Evolutionary conservation across 2,329 filamentous ascomycete species (phyloP).

Genomic region (Penicillium fuscoglaucum): DNA sequence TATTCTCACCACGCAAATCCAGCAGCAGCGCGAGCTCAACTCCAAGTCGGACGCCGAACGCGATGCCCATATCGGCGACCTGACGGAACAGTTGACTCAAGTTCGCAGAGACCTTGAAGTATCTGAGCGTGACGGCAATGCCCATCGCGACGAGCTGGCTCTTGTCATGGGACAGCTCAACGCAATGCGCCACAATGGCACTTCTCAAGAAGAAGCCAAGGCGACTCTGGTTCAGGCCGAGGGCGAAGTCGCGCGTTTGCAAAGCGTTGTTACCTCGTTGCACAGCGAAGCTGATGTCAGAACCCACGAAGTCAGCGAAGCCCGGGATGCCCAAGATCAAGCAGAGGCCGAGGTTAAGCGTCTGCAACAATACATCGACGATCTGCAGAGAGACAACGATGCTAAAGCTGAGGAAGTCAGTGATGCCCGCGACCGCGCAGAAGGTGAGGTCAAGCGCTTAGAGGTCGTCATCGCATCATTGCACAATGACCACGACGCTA

Average conservation of each 20-base stretch:
- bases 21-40: slow-evolving; percentile 91
- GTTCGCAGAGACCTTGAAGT: slow-evolving; percentile 65
- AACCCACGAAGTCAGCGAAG: slow-evolving; percentile 24
- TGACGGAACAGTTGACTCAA: slow-evolving; percentile 54
- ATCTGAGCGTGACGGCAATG: slow-evolving; percentile 48
- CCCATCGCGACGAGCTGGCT: slow-evolving; percentile 43
- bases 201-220: slow-evolving; percentile 36
- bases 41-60: slow-evolving; percentile 72
- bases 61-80: slow-evolving; percentile 49
- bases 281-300: slow-evolving; percentile 35
- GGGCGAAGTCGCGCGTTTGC: slow-evolving; percentile 36
- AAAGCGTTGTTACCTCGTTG: slow-evolving; percentile 56
- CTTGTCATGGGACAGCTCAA: slow-evolving; percentile 48
- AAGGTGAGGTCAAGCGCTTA: slow-evolving; percentile 17
- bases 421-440: slow-evolving; percentile 20
- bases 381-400: slow-evolving; percentile 31
- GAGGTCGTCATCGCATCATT: slow-evolving; percentile 18
- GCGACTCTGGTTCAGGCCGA: slow-evolving; percentile 32
- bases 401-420: slow-evolving; percentile 14
- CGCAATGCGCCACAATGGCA: slow-evolving; percentile 39
- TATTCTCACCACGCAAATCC: slow-evolving; percentile 86
- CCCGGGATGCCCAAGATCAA: slow-evolving; percentile 24
- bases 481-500: slow-evolving; percentile 15
- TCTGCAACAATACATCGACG: slow-evolving; percentile 54
- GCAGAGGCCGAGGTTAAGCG: slow-evolving; percentile 19